Evolutionary conservation across 202 grass and related monocot species (phyloP), one percentile per base, ranked within the genome.

Genomic region (Dendrocalamus latiflorus): DNA sequence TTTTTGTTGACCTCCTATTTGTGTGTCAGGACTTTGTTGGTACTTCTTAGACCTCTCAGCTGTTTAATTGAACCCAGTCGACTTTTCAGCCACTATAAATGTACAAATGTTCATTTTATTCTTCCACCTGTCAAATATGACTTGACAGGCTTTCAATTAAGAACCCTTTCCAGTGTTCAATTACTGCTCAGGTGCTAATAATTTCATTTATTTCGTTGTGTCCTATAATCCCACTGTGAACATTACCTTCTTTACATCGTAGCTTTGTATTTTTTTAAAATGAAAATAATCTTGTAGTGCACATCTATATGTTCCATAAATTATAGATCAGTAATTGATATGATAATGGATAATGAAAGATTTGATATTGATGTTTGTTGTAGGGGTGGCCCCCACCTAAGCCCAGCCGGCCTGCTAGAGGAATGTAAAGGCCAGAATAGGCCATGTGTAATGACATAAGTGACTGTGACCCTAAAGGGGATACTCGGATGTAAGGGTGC

Each of bases 301-400:
- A 75, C 60, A 68, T 71, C 48, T 43, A 13, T 79, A 13, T 77
- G 61, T 59, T 89, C 21, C 24, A 85, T 65, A 86, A 38, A 63
- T 38, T 76, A 12, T 60, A 15, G 58, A 65, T 71, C 45, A 50
- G 62, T 86, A 72, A 65, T 50, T 50, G 8, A 64, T 71, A 33
- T 70, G 51, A 34, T 53, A 74, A 68, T 70, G 59, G 12, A 65
- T 76, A 67, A 50, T 83, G 49, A 55, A 65, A 80, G 1, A 68
- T 42, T 26, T 78, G 65, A 5, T 73, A 34, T 56, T 72, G 21
- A 28, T 56, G 74, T 64, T 61, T n/a, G n/a, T n/a, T n/a, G n/a
- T n/a, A n/a, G n/a, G n/a, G n/a, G n/a, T n/a, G n/a, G n/a, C n/a
- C n/a, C n/a, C n/a, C n/a, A n/a, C n/a, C n/a, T n/a, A n/a, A n/a